Percentiles rank a stretch among this genome's conserved stretches.
Conservation (phyloP, 805 yeast genomes). For the Naumovozyma baii region DNA sequence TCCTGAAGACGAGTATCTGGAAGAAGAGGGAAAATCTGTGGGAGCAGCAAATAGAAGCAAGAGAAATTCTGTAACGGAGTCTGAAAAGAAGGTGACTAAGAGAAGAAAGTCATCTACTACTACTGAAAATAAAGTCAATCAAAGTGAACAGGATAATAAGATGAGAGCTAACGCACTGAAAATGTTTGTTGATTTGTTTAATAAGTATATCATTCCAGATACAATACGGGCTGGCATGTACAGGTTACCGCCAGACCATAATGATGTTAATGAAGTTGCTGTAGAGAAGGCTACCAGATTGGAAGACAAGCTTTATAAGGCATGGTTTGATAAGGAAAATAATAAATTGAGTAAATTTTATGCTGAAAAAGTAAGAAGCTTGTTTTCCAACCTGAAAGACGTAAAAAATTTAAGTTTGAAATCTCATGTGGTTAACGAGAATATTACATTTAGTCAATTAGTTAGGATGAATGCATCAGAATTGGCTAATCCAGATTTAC, state of each 20-base stretch:
- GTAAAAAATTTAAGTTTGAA: conserved; percentile 49
- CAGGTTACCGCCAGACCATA: conserved; percentile 25
- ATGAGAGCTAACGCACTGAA: conserved; percentile 41
- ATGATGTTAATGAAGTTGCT: conserved; percentile 29
- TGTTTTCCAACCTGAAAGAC: conserved; percentile 50
- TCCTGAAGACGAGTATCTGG: conserved; percentile 5
- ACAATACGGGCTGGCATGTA: conserved; percentile 9
- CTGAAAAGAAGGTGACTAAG: not conserved
- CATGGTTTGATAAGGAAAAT: conserved; percentile 27
- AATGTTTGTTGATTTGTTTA: conserved; percentile 41
- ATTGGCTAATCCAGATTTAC: conserved; percentile 66
- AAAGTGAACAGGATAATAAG: conserved; percentile 21
- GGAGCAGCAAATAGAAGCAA: not conserved
- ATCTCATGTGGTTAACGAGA: conserved; percentile 44
- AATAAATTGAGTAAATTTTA: conserved; percentile 31
- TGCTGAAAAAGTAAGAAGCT: conserved; percentile 58
- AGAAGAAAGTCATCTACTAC: conserved; percentile 3
- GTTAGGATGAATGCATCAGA: conserved; percentile 64
- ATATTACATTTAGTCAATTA: conserved; percentile 46
- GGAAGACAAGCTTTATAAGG: conserved; percentile 41
- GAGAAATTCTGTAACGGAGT: not conserved
- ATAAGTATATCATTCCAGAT: conserved; percentile 30
- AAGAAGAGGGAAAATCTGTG: conserved; percentile 1
- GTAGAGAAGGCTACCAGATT: conserved; percentile 40
- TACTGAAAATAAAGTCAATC: conserved; percentile 6